Percentiles rank a stretch among this genome's conserved stretches.
Conservation (phyloP, 2,329 filamentous ascomycete species). For the Grosmannia clavigera region DNA sequence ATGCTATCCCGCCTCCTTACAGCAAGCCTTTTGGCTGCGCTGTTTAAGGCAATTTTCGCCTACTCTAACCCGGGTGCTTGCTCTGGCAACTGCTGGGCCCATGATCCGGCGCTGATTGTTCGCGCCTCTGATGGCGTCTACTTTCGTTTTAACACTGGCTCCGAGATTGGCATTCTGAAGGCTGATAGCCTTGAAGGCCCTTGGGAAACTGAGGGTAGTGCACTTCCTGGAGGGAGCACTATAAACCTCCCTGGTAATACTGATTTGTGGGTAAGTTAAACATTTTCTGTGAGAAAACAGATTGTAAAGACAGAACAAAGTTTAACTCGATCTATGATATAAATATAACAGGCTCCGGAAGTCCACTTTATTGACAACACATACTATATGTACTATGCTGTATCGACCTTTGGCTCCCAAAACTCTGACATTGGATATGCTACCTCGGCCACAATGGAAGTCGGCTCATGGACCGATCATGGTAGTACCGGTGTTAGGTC, state of each 20-base stretch:
- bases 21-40: background rate
- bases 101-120: conserved; percentile 26
- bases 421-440: conserved; percentile 48
- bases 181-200: conserved; percentile 24
- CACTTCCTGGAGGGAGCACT: conserved; percentile 22
- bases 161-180: conserved; percentile 26
- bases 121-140: conserved; percentile 25
- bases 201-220: conserved; percentile 27
- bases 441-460: conserved; percentile 32
- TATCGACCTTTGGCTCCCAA: conserved; percentile 49
- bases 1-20: background rate
- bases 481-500: conserved; percentile 41
- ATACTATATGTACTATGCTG: conserved; percentile 55
- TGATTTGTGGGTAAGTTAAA: conserved; percentile 25
- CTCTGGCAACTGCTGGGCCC: conserved; percentile 8
- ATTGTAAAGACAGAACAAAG: no score
- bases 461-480: conserved; percentile 47
- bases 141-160: conserved; percentile 31
- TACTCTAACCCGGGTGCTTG: background rate
- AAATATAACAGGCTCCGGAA: conserved; percentile 43
- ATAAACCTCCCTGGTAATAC: conserved; percentile 24
- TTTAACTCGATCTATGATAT: background rate
- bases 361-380: conserved; percentile 39
- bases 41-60: background rate
- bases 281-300: no score